Base-by-base conservation (phyloP, 495 filamentous ascomycete genomes). In the Neurospora sp. region DNA sequence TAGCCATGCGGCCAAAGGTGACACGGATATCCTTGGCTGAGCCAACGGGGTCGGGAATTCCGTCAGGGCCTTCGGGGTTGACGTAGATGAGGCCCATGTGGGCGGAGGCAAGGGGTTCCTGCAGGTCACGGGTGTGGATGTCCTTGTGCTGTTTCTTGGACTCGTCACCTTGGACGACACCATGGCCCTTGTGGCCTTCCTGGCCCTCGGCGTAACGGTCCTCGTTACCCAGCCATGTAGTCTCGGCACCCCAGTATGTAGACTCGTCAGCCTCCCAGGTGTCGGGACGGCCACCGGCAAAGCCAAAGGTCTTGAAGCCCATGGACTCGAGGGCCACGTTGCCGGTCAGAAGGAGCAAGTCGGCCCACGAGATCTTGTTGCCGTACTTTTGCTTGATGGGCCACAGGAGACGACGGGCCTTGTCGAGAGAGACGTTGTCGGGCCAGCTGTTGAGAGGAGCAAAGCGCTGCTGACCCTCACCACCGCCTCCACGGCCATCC, bases 381-480 rank as follows among this genome's bases (percentile, higher is more conserved):
- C 90, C 90, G 77, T 93, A 93, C 85, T 93, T 93, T 76, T 92
- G 89, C 84, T 93, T 93, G 82, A 93, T 88, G 76, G 90, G 90
- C 90, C 90, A 93, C 70, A 93, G 81, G 72, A 93, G 87, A 73
- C 90, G 90, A 70, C 90, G 90, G 42, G 90, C 90, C 86, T 93
- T 93, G 86, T 93, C 90, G 69, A 93, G 86, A 75, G 84, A 88
- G 73, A 89, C 90, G 74, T 93, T 93, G 83, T 93, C 90, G 72
- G 90, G 90, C 90, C 90, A 93, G 84, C 88, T 90, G 89, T 93
- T 93, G 76, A 93, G 87, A 12, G 90, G 90, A 18, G 90, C 90
- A 74, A 93, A 92, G 40, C 90, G 88, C 81, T 93, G 90, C 81
- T 92, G 89, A 37, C 89, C 90, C 76, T 87, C 82, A 53, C 90